Evolutionary conservation across 192 early-diverging fungal species (phyloP), one percentile per base, ranked within the genome.

Genomic region (Geranomyces michiganensis): DNA sequence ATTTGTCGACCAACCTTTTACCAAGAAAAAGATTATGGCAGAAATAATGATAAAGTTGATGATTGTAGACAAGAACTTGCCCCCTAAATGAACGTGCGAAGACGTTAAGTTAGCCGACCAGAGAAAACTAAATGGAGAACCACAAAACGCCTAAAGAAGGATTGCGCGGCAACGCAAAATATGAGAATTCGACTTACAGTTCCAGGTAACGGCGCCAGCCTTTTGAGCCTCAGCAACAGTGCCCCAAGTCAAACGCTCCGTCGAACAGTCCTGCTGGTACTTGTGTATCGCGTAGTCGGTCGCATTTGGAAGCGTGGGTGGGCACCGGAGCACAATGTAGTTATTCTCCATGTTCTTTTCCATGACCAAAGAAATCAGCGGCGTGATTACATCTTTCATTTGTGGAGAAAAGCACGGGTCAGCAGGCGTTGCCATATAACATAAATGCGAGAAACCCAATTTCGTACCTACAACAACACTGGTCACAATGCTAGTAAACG

Each of bases 41-140:
- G 81, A 68, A 49, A 90, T 78, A 44, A 91, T 80, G 67, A 91
- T 63, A 47, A 91, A 90, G 77, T 88, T 91, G 79, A 91, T 76
- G 68, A 86, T 58, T 48, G 76, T 74, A 48, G 89, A 81, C 60
- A 91, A 60, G 59, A 91, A 91, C 48, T 85, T 82, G 21, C 62
- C 89, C 89, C 66, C 78, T 88, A 68, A 84, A 73, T 60, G 63
- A 79, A 43, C 27, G 60, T 61, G 31, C n/a, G n/a, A n/a, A n/a
- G n/a, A n/a, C n/a, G n/a, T n/a, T n/a, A n/a, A n/a, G n/a, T n/a
- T n/a, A n/a, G n/a, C n/a, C n/a, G n/a, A n/a, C n/a, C n/a, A n/a
- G n/a, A n/a, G n/a, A n/a, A n/a, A n/a, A n/a, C n/a, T n/a, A n/a
- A n/a, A n/a, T n/a, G n/a, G n/a, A n/a, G n/a, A n/a, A n/a, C n/a